A percentile compares a stretch with the other conserved stretches of the same genome.
phyloP scores from a whole-genome alignment of 192 early-diverging fungal genomes.

The Glomus cerebriforme region DNA sequence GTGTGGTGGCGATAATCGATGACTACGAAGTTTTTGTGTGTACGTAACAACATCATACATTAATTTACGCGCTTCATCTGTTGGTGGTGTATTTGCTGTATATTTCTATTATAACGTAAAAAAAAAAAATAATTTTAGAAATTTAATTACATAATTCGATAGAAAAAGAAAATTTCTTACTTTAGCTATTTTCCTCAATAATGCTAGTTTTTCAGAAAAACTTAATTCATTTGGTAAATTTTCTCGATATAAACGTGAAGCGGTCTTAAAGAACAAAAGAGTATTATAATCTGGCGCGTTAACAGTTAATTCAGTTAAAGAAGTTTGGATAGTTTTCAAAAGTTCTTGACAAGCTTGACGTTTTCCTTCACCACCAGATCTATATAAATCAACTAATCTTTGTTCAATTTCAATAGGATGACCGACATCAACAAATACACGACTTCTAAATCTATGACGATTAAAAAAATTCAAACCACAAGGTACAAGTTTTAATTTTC shows the following conservation, averaged over 20 bases:
- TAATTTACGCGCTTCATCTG: constrained; percentile 28
- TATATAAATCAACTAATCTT: constrained; percentile 39
- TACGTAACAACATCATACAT: constrained; percentile 41
- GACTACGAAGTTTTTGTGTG: constrained; percentile 36
- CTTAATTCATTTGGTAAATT: constrained; percentile 31
- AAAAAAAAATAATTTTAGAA: too few species aligned
- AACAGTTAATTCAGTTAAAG: constrained; percentile 41
- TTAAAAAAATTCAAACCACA: constrained; percentile 51
- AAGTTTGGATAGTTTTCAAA: constrained; percentile 40
- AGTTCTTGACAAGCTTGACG: constrained; percentile 47
- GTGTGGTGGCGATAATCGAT: constrained; percentile 39
- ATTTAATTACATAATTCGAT: background rate
- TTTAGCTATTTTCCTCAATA: constrained; percentile 41
- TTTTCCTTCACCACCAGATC: constrained; percentile 40
- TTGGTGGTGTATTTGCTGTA: constrained; percentile 17
- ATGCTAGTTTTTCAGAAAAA: constrained; percentile 43
- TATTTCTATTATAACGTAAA: constrained; percentile 24
- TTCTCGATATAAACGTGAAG: constrained; percentile 40
- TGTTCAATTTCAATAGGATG: constrained; percentile 38
- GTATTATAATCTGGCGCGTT: constrained; percentile 49
- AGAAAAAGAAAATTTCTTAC: constrained; percentile 4
- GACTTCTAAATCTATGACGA: constrained; percentile 49
- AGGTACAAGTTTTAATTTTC: constrained; percentile 41
- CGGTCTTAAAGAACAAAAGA: constrained; percentile 42
- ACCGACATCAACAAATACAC: constrained; percentile 44